Evolutionary conservation across 768 basidiomycete genomes (phyloP), one percentile per base, ranked within the genome.

Genomic region (Imleria badia): DNA sequence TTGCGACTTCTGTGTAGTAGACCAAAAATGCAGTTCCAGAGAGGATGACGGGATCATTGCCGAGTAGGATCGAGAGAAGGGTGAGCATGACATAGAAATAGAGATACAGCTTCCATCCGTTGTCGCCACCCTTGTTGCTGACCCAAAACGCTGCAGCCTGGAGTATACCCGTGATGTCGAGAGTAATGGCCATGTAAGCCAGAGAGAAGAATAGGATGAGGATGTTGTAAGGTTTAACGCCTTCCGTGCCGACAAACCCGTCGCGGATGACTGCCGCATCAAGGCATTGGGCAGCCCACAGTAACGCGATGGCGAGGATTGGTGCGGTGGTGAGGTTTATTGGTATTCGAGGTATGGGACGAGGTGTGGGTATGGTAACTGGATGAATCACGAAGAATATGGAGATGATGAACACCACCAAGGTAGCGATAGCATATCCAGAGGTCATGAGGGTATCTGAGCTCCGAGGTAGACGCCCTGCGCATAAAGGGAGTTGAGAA

Each of bases 21-120:
- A 86, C 88, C 31, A 97, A 72, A 69, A 98, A 97, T 0, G 87
- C 86, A 0, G 94, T 96, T 2, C 94, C 94, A 13, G 89, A 91
- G 45, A 98, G 80, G 53, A 97, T 91, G 66, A 98, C 83, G 0
- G 95, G 95, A 71, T 98, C 93, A 64, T 97, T 97, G 7, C 94
- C 95, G n/a, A 97, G 77, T 2, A 94, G 61, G 41, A 89, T 77
- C 39, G 91, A 94, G 55, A 86, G 77, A 14, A 81, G 66, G 13
- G 90, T 86, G 66, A 96, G 85, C 78, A 97, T 84, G 55, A 85
- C 35, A 68, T 93, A 98, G 68, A 97, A 88, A 59, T 87, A 87
- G 31, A 88, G 66, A 70, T 86, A 94, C 0, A 96, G 78, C 45
- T 73, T 83, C 61, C 78, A 76, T n/a, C 90, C 91, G 26, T 84